Conservation (phyloP, 306 rosid genomes). For the Sophora flavescens region DNA sequence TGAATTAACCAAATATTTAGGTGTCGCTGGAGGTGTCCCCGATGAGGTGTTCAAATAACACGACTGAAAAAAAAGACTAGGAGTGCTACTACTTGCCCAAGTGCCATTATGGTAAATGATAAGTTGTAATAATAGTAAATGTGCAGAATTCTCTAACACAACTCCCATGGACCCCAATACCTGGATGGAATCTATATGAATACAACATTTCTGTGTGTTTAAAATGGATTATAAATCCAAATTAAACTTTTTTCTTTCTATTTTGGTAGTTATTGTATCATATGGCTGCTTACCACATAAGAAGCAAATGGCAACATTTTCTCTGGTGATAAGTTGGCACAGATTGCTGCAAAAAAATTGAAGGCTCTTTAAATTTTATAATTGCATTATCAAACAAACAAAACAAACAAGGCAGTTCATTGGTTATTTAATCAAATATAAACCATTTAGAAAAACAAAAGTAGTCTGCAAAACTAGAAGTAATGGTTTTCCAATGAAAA, state of each 20-base stretch:
- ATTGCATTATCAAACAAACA: constrained; percentile 3
- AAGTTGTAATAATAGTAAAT: neutral
- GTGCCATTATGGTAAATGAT: too few species aligned
- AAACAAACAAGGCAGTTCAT: neutral
- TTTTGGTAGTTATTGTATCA: constrained; percentile 14
- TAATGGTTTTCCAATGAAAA: constrained; percentile 19
- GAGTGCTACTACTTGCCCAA: neutral
- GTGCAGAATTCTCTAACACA: neutral
- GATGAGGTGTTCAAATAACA: too few species aligned
- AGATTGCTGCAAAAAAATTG: constrained; percentile 70
- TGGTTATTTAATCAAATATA: constrained; percentile 5
- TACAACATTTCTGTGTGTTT: neutral
- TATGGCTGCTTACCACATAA: constrained; percentile 71
- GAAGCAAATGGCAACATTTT: constrained; percentile 90
- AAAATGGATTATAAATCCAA: constrained; percentile 25
- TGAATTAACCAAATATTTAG: too few species aligned
- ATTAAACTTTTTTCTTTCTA: neutral
- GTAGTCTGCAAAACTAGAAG: neutral
- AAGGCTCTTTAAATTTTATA: neutral
- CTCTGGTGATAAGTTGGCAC: constrained; percentile 76
- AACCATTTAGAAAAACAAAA: constrained; percentile 11
- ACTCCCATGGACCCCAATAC: neutral
- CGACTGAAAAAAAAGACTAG: neutral
- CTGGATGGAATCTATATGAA: neutral
- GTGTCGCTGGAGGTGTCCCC: too few species aligned